Base-by-base conservation (phyloP, 164 flowering plant species). In the Tetrastigma voinierianum region DNA sequence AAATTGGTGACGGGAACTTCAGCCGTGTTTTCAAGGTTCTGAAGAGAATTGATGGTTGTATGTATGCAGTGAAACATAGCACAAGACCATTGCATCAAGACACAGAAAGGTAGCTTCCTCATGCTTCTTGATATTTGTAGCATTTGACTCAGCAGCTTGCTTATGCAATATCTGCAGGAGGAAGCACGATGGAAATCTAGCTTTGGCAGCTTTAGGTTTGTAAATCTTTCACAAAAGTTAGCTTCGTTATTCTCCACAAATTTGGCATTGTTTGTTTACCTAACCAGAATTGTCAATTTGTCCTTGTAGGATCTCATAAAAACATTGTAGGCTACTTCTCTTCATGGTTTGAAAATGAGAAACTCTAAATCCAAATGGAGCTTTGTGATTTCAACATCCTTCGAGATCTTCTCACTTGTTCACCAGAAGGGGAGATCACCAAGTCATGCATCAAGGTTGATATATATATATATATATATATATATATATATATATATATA, bases 121-220 rank as follows among this genome's bases (percentile, higher is more conserved):
- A 4, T 65, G 4, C 19, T 67, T 69, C 63, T 61, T 24, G 19
- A 24, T 51, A 10, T 53, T 0, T 55, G 10, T 54, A 19, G 48
- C 15, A 44, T 46, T 65, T 73, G 55, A 61, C 40, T 51, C 4
- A 51, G 44, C 52, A 54, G 55, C 59, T 75, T 61, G 19, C 75
- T 77, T 17, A 68, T 67, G 20, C 40, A 51, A 59, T 46, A 43
- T 55, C 69, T 74, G 70, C 84, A 95, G 99, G 88, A 81, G 83
- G 69, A 87, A 66, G 97, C 99, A 57, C 90, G 72, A 92, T 95
- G 99, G 99, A 95, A 80, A 97, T 92, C 99, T 92, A 84, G 91
- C 92, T 76, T 74, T 95, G 78, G 97, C 94, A 20, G 97, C 97
- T 67, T 60, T 95, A 78, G 97, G 99, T 90, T 57, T 72, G 79